Base-by-base conservation (phyloP, 2,329 filamentous ascomycete species). In the Aspergillus sp. region DNA sequence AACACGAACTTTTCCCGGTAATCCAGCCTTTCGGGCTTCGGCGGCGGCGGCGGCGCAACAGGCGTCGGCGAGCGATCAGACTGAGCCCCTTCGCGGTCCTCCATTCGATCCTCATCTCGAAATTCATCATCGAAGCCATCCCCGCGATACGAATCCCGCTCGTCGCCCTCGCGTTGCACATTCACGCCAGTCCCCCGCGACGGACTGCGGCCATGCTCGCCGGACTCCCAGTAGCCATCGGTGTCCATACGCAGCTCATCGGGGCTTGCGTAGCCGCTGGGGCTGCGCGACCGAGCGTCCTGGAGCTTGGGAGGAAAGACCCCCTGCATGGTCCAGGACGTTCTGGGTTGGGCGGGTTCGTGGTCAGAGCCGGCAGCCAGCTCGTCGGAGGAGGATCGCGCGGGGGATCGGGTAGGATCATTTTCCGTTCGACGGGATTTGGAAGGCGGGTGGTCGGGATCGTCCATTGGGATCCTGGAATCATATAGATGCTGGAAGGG, bases 1-100 rank as follows among this genome's bases (percentile, higher is more conserved):
- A 95, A 71, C 13, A 81, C 72, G 42, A 88, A 73, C 33, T 77
- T 75, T 20, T 78, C 72, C 26, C 66, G 72, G 63, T 86, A 93
- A 53, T 80, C 70, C 11, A 86, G 71, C 15, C 60, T 62, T 14
- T 68, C 66, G 3, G 75, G 72, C 39, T 76, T 70, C 15, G 55
- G 58, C 8, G 62, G 64, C 26, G 54, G 57, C 17, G 59, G 58
- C 24, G 55, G 58, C 34, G 57, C 61, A 5, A 61, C 53, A 8
- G 60, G 52, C 17, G 53, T 57, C 8, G 51, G 45, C 8, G 52
- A 52, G n/a, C 53, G 55, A 33, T 55, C 48, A 1, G 45, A 44
- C 43, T 48, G 49, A 11, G n/a, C 37, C 15, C 14, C 20, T 4
- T 37, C 27, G 3, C 33, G 37, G 11, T 29, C 36, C 8, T 22